Conservation (phyloP, 1,284 basidiomycete genomes). For the Apiotrichum porosum region DNA sequence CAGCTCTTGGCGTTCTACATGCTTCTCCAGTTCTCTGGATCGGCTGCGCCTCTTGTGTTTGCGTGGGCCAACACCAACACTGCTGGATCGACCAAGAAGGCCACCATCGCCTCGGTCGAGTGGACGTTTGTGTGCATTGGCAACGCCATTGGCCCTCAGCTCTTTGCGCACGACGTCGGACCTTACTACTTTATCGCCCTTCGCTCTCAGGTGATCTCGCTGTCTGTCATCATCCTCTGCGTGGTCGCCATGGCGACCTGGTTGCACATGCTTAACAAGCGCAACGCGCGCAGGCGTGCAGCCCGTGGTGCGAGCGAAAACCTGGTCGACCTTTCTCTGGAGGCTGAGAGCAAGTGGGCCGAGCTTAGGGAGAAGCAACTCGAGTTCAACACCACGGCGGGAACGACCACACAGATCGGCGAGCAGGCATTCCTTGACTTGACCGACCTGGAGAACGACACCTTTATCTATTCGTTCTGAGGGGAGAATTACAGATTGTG, state of each 20-base stretch:
- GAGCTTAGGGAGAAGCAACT: slow-evolving; percentile 19
- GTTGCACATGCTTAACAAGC: slow-evolving; percentile 34
- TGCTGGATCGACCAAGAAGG: slow-evolving; percentile 42
- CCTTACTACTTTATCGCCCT: slow-evolving; percentile 38
- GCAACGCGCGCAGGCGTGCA: slow-evolving; percentile 33
- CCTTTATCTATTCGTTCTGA: slow-evolving; percentile 12
- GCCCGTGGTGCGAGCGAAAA: slow-evolving; percentile 37
- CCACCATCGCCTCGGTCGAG: slow-evolving; percentile 33
- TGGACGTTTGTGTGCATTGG: slow-evolving; percentile 29
- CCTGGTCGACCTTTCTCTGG: slow-evolving; percentile 41
- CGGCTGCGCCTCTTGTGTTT: slow-evolving; percentile 34
- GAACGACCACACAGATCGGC: too few species aligned
- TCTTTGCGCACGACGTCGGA: slow-evolving; percentile 31
- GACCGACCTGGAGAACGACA: slow-evolving; percentile 12
- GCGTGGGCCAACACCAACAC: slow-evolving; percentile 42
- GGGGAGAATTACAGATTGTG: too few species aligned
- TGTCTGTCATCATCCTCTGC: slow-evolving; percentile 41
- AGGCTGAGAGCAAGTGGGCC: slow-evolving; percentile 28
- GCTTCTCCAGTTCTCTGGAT: slow-evolving; percentile 33
- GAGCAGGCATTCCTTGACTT: slow-evolving; percentile 20
- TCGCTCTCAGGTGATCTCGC: too few species aligned
- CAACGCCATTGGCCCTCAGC: slow-evolving; percentile 36
- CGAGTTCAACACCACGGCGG: slow-evolving; percentile 21
- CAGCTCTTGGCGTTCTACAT: slow-evolving; percentile 38
- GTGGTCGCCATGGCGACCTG: slow-evolving; percentile 40